phyloP scores from a whole-genome alignment of 805 yeast genomes.

The Lachancea lanzarotensis region DNA sequence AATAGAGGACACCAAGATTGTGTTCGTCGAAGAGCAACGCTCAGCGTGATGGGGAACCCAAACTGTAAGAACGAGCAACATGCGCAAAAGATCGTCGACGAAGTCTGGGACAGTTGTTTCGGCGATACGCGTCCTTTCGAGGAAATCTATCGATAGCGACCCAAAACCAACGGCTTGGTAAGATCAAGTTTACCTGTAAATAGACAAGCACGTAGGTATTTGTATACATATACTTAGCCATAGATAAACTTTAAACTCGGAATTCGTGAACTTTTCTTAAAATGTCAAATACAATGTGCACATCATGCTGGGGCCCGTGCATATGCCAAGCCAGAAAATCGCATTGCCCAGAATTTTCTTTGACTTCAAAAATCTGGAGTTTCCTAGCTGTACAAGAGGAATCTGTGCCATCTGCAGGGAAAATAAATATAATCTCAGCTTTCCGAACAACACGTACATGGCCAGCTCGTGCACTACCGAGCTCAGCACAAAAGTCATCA shows the following conservation, averaged over 20 bases:
- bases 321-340: constrained; percentile 87
- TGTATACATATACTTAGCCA: no score
- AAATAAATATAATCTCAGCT: constrained; percentile 73
- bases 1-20: constrained; percentile 86
- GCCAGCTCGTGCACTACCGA: constrained; percentile 84
- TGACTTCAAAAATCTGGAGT: constrained; percentile 49
- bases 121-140: constrained; percentile 95
- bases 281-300: constrained; percentile 78
- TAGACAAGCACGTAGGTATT: constrained; percentile 63
- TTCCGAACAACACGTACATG: constrained; percentile 81
- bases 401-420: constrained; percentile 81
- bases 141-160: constrained; percentile 61
- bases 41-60: constrained; percentile 85
- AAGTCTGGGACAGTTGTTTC: constrained; percentile 90
- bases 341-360: constrained; percentile 64
- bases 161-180: no score
- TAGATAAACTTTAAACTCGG: not conserved
- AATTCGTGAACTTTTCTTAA: constrained; percentile 26
- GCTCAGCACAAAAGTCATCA: constrained; percentile 72
- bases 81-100: constrained; percentile 73
- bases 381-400: constrained; percentile 64
- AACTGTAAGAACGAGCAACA: constrained; percentile 62
- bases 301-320: constrained; percentile 82
- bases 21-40: constrained; percentile 78
- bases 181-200: constrained; percentile 23